Base-by-base conservation (phyloP, 2,329 filamentous ascomycete species). In the Teratosphaeria viscida region DNA sequence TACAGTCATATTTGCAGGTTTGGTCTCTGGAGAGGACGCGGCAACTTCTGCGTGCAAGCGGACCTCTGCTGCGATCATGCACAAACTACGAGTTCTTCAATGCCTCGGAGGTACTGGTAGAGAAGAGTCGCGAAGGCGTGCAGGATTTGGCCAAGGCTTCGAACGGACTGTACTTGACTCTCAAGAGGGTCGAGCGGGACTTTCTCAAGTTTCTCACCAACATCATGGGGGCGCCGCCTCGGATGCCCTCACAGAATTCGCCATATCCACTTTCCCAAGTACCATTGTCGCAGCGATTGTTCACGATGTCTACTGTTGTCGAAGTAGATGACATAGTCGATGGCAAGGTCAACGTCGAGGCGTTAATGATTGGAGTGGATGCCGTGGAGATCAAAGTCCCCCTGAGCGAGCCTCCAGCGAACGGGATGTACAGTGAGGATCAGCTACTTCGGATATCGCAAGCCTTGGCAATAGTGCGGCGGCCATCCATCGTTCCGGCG, bases 81-180 rank as follows among this genome's bases (percentile, higher is more conserved):
- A 86, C 85, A 11, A 90, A 89, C 65, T 82, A 87, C 62, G 88
- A 91, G 68, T 92, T 90, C 70, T 90, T 85, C 76, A 90, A 90
- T 65, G 76, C 88, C 16, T 85, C 85, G 1, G 86, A 89, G 56
- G 63, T 55, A 7, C 12, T 59, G 16, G 53, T 57, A 8, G 53
- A 60, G 43, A 26, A 19, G 5, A 56, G 60, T 11, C 62, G 64
- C n/a, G 58, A 57, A 34, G 67, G 76, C 74, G 53, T 67, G 34
- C 59, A 59, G 64, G 56, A 66, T 70, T 54, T 65, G 57, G 59
- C 54, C 56, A 68, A 61, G 29, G 55, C 61, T 8, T 55, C 57
- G n/a, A 63, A 52, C 55, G 81, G 83, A 2, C 83, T 84, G 0
- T 87, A 87, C 63, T 72, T 89, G 16, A 85, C 85, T 0, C 72